Evolutionary conservation across 768 basidiomycete species (phyloP).

Genomic region (Russula vinacea): DNA sequence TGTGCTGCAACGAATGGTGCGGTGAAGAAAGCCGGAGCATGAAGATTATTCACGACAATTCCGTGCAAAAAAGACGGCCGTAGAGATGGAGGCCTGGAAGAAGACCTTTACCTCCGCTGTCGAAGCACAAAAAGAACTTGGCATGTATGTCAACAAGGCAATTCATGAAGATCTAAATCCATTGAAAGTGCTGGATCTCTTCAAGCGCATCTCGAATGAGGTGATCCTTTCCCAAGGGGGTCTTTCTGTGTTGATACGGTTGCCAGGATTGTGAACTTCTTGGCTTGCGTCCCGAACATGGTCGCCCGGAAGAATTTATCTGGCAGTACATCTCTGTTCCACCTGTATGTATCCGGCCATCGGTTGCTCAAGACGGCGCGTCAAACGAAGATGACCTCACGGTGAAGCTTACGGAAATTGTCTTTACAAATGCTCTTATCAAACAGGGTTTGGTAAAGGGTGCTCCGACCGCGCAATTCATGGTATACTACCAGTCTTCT

Average conservation of each 20-base stretch:
- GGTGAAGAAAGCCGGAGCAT: conserved; percentile 94
- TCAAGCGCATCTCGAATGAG: conserved; percentile 89
- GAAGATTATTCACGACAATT: conserved; percentile 97
- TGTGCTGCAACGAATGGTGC: conserved; percentile 92
- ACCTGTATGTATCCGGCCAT: conserved; percentile 95
- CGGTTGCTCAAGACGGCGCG: conserved; percentile 95
- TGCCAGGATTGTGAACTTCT: conserved; percentile 89
- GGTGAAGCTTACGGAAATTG: conserved; percentile 95
- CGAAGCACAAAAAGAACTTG: conserved; percentile 84
- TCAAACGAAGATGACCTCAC: conserved; percentile 99
- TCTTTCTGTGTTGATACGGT: neutral
- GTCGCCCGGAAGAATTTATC: conserved; percentile 93
- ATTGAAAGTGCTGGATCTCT: conserved; percentile 87
- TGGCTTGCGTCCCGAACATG: conserved; percentile 82
- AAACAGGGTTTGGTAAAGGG: conserved; percentile 88
- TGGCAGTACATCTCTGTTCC: conserved; percentile 99
- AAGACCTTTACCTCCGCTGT: conserved; percentile 76
- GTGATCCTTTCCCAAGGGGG: conserved; percentile 39
- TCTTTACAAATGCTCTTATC: conserved; percentile 89
- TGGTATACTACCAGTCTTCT: conserved; percentile 47
- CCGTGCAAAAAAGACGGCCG: conserved; percentile 86
- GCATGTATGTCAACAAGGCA: conserved; percentile 79
- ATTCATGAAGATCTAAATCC: conserved; percentile 93
- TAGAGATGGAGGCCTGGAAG: conserved; percentile 86
- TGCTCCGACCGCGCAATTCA: conserved; percentile 81